phyloP scores from a whole-genome alignment of 2,329 filamentous ascomycete species.

The Ophiosphaerella narmari region DNA sequence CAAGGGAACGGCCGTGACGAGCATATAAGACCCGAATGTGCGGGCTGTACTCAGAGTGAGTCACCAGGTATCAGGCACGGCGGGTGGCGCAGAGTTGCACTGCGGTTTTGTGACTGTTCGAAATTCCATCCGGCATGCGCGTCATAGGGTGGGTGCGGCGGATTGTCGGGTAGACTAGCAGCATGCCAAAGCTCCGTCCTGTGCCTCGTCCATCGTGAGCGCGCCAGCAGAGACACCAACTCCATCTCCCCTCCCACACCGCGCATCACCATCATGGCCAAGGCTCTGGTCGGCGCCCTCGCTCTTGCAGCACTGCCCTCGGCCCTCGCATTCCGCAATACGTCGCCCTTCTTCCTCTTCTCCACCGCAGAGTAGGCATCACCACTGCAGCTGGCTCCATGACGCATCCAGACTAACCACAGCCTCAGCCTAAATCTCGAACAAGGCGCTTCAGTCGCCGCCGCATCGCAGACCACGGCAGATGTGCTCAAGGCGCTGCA shows the following conservation, averaged over 20 bases:
- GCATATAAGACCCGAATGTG: constrained; percentile 8
- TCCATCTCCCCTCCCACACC: constrained; percentile 4
- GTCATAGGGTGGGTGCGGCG: constrained; percentile 30
- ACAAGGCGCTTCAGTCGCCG: constrained; percentile 43
- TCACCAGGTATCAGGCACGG: no score
- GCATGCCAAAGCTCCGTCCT: constrained; percentile 16
- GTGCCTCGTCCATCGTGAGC: constrained; percentile 4
- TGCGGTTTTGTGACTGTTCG: constrained; percentile 4
- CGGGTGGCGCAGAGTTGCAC: not conserved
- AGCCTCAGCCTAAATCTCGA: constrained; percentile 32
- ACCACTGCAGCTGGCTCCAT: constrained; percentile 7
- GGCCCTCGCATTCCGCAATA: constrained; percentile 77
- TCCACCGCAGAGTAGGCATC: constrained; percentile 76
- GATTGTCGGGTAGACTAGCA: constrained; percentile 5
- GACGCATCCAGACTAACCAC: constrained; percentile 28
- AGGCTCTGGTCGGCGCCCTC: constrained; percentile 54
- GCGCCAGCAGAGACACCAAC: constrained; percentile 15
- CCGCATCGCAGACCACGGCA: constrained; percentile 49
- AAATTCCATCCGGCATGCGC: constrained; percentile 24
- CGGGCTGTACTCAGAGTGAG: no score
- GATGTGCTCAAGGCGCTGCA: constrained; percentile 57
- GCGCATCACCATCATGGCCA: constrained; percentile 42
- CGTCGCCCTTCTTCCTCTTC: constrained; percentile 86
- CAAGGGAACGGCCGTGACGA: constrained; percentile 21
- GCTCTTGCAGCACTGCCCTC: constrained; percentile 59